These are phyloP conservation scores for Raddia distichophylla DNA, from an alignment of 176 grass and related monocot genomes.

Conservation along the genomic window DNA sequence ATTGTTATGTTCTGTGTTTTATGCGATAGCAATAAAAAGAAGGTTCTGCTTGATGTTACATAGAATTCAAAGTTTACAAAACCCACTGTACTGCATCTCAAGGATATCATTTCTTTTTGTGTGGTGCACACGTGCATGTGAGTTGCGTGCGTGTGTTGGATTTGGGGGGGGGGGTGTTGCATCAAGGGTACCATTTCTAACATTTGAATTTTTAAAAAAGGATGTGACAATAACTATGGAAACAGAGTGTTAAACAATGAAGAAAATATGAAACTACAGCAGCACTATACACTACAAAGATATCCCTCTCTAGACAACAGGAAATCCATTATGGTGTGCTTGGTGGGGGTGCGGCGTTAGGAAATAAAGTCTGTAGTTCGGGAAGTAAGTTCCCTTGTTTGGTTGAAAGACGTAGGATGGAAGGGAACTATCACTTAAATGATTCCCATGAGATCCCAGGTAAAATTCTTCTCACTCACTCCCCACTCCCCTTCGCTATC, in stretches of 20 bases:
- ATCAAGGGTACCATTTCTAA: not conserved
- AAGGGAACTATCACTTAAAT: too few relatives aligned
- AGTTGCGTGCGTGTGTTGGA: too few relatives aligned
- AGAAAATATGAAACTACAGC: slow-evolving; percentile 5
- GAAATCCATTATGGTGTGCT: too few relatives aligned
- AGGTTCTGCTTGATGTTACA: slow-evolving; percentile 11
- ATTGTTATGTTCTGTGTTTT: not conserved
- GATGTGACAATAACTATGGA: not conserved
- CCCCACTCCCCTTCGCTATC: too few relatives aligned
- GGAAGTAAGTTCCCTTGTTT: too few relatives aligned
- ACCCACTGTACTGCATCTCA: not conserved
- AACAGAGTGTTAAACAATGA: slow-evolving; percentile 2
- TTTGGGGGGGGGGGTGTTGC: too few relatives aligned
- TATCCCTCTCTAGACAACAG: not conserved
- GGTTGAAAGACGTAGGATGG: too few relatives aligned
- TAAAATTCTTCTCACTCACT: too few relatives aligned
- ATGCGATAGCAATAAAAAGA: not conserved
- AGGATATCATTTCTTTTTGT: not conserved
- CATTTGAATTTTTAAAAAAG: not conserved
- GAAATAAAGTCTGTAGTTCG: too few relatives aligned
- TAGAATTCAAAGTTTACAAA: not conserved
- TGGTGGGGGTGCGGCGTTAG: too few relatives aligned
- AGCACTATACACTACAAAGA: not conserved
- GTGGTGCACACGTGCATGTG: too few relatives aligned
- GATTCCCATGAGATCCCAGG: too few relatives aligned